Conservation (phyloP, 371 early-diverging fungal species). For the Zancudomyces culisetae region DNA sequence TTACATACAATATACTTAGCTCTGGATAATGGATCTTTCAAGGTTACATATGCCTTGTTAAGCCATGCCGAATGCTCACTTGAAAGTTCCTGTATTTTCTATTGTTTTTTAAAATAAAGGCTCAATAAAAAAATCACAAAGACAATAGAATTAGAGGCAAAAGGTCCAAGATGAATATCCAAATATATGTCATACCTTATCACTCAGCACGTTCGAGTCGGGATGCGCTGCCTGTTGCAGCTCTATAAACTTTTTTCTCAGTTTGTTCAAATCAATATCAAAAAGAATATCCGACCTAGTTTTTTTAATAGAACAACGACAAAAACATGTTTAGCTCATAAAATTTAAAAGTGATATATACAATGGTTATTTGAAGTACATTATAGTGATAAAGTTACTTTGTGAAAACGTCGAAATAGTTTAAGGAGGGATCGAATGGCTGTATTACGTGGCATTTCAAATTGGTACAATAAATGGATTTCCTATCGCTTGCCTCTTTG, state of each 20-base stretch:
- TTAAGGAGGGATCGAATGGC: constrained; percentile 33
- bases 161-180: not conserved
- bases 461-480: constrained; percentile 27
- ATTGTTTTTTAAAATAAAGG: no score
- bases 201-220: constrained; percentile 52
- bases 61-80: constrained; percentile 59
- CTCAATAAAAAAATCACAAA: not conserved
- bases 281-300: constrained; percentile 32
- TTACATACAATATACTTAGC: constrained; percentile 50
- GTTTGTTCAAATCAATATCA: constrained; percentile 38
- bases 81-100: constrained; percentile 52
- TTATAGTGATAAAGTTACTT: constrained; percentile 10
- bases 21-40: constrained; percentile 55
- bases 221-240: constrained; percentile 77
- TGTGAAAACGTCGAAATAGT: constrained; percentile 44
- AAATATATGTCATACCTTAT: constrained; percentile 26
- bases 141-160: not conserved
- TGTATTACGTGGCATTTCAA: constrained; percentile 46
- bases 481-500: constrained; percentile 4
- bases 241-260: constrained; percentile 42
- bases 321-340: not conserved
- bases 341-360: not conserved
- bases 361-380: not conserved
- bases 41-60: constrained; percentile 68
- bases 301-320: not conserved